These are phyloP conservation scores for Stachybotrys elegans DNA, from an alignment of 2,329 filamentous ascomycete genomes.

Conservation along the genomic window DNA sequence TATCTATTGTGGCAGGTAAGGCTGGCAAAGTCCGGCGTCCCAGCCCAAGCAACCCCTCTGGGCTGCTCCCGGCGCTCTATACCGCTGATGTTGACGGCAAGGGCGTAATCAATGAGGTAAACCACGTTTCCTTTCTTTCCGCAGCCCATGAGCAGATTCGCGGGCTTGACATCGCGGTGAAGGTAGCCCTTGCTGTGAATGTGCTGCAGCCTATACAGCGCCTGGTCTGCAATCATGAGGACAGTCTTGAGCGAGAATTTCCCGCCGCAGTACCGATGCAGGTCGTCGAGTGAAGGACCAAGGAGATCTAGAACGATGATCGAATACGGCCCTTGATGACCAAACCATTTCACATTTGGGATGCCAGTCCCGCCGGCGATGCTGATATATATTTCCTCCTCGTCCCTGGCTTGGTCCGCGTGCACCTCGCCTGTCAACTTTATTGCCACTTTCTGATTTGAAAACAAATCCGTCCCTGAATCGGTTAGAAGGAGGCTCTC, in stretches of 20 bases:
- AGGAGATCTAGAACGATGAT: conserved; percentile 15
- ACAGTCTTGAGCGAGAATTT: conserved; percentile 10
- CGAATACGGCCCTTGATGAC: conserved; percentile 13
- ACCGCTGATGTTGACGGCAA: conserved; percentile 8
- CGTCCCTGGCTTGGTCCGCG: too few species aligned
- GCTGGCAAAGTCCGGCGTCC: not conserved
- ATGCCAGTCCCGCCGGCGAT: too few species aligned
- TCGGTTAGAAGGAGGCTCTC: too few species aligned
- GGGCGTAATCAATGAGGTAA: conserved; percentile 15
- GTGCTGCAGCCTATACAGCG: conserved; percentile 4
- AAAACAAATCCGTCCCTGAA: too few species aligned
- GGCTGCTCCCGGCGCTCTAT: too few species aligned
- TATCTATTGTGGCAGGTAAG: not conserved
- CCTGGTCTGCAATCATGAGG: conserved; percentile 8
- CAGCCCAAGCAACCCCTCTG: too few species aligned
- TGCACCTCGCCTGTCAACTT: too few species aligned
- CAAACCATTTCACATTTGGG: conserved; percentile 12
- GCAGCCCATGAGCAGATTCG: conserved; percentile 16
- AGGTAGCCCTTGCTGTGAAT: conserved; percentile 7
- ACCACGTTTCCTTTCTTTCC: conserved; percentile 12
- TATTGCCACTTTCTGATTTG: too few species aligned
- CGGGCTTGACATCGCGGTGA: conserved; percentile 13
- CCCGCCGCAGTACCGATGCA: conserved; percentile 30
- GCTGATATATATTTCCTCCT: too few species aligned
- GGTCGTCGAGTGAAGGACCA: conserved; percentile 64